These are phyloP conservation scores for Fusarium nurragi DNA, from an alignment of 2,329 filamentous ascomycete species.

Conservation along the genomic window DNA sequence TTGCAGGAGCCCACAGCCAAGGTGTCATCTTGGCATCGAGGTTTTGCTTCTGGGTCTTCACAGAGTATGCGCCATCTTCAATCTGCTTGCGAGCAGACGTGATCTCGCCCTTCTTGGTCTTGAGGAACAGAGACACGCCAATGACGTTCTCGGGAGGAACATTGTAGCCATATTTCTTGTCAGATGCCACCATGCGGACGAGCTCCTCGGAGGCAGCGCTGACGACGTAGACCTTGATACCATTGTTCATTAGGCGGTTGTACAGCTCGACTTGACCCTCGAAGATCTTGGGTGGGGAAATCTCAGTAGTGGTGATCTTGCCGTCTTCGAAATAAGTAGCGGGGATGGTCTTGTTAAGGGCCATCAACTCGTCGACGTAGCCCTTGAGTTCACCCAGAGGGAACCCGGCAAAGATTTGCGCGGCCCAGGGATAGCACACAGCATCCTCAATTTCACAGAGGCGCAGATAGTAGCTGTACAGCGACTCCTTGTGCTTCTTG, in stretches of 20 bases:
- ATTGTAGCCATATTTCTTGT: conserved; percentile 58
- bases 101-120: conserved; percentile 44
- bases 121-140: conserved; percentile 53
- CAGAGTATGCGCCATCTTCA: conserved; percentile 48
- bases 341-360: conserved; percentile 51
- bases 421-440: conserved; percentile 56
- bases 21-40: conserved; percentile 53
- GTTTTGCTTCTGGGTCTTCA: conserved; percentile 45
- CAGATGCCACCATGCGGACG: conserved; percentile 57
- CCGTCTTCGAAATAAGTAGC: conserved; percentile 51
- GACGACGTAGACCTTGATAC: conserved; percentile 56
- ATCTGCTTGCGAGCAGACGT: conserved; percentile 55
- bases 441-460: conserved; percentile 54
- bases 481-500: conserved; percentile 50
- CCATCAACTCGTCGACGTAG: conserved; percentile 59
- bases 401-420: conserved; percentile 54
- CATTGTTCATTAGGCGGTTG: conserved; percentile 54
- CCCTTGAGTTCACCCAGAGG: conserved; percentile 57
- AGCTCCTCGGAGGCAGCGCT: conserved; percentile 56
- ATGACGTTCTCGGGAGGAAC: conserved; percentile 56
- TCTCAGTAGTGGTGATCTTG: conserved; percentile 40
- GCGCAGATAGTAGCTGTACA: conserved; percentile 58
- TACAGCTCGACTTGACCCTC: conserved; percentile 55
- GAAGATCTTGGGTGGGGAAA: conserved; percentile 52
- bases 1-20: conserved; percentile 55